Conservation (phyloP, 176 grass and related monocot genomes). For the Pharus latifolius region DNA sequence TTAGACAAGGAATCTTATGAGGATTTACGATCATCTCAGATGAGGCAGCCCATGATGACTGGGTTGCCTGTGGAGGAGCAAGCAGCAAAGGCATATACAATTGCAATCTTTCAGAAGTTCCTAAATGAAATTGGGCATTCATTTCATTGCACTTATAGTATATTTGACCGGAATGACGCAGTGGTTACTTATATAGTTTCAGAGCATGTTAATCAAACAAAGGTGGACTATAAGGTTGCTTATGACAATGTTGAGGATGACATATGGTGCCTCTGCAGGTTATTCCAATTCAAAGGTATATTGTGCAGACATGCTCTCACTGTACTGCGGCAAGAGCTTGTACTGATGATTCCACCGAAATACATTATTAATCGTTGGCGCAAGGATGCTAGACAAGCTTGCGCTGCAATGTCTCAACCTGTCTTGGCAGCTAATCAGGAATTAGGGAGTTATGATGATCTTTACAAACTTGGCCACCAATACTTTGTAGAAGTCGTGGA, state of each 20-base stretch:
- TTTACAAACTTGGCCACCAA: constrained; percentile 52
- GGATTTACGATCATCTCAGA: constrained; percentile 62
- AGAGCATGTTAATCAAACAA: constrained; percentile 39
- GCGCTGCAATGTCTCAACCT: constrained; percentile 34
- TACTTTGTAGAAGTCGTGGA: constrained; percentile 74
- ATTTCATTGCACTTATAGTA: constrained; percentile 46
- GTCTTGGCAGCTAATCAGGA: constrained; percentile 29
- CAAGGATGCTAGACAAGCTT: constrained; percentile 70
- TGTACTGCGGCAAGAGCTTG: constrained; percentile 65
- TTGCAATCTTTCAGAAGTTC: constrained; percentile 67
- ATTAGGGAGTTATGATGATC: constrained; percentile 59
- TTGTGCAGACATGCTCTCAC: constrained; percentile 82
- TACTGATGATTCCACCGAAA: constrained; percentile 57
- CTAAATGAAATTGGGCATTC: constrained; percentile 53
- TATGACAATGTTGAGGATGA: constrained; percentile 72
- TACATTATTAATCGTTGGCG: constrained; percentile 78
- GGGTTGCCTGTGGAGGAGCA: constrained; percentile 57
- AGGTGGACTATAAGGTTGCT: constrained; percentile 60
- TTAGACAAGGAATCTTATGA: constrained; percentile 61
- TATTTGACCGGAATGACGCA: constrained; percentile 45
- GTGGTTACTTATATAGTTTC: constrained; percentile 56
- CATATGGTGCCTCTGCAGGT: constrained; percentile 73
- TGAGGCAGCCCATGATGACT: constrained; percentile 40
- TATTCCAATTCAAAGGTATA: constrained; percentile 75
- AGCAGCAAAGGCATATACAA: constrained; percentile 60